Evolutionary conservation across 2,329 filamentous ascomycete species (phyloP).

Genomic region (Fusarium sublunatum): DNA sequence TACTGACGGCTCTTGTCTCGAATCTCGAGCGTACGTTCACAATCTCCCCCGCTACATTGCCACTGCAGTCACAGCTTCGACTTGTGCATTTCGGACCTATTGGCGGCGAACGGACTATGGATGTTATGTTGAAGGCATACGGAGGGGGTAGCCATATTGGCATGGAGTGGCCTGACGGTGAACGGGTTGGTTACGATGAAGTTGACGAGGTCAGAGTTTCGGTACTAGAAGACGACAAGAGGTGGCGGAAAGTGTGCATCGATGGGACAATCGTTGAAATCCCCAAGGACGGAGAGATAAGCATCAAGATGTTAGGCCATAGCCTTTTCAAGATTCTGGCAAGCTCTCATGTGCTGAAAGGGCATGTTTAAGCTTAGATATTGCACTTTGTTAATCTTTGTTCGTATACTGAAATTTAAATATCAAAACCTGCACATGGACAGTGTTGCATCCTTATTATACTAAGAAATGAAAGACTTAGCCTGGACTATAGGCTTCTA

Average conservation of each 20-base stretch:
- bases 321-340: slow-evolving; percentile 60
- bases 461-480: no score
- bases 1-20: slow-evolving; percentile 80
- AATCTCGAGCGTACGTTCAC: slow-evolving; percentile 84
- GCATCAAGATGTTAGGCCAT: slow-evolving; percentile 64
- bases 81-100: slow-evolving; percentile 81
- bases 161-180: slow-evolving; percentile 63
- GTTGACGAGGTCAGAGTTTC: slow-evolving; percentile 75
- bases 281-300: slow-evolving; percentile 76
- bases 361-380: neutral
- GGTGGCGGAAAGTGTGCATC: slow-evolving; percentile 90
- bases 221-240: slow-evolving; percentile 72
- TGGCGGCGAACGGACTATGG: slow-evolving; percentile 74
- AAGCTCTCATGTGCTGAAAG: slow-evolving; percentile 44
- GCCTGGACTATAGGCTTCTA: no score
- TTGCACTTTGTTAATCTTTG: neutral
- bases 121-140: slow-evolving; percentile 77
- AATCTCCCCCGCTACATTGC: slow-evolving; percentile 79
- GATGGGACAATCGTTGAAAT: slow-evolving; percentile 88
- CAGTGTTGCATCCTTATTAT: no score
- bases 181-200: slow-evolving; percentile 76
- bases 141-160: slow-evolving; percentile 66
- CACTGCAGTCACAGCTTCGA: slow-evolving; percentile 76
- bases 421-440: no score
- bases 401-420: no score